Evolutionary conservation across 1,139 yeast species (phyloP), one percentile per base, ranked within the genome.

Genomic region (Saccharomycopsis crataegensis): DNA sequence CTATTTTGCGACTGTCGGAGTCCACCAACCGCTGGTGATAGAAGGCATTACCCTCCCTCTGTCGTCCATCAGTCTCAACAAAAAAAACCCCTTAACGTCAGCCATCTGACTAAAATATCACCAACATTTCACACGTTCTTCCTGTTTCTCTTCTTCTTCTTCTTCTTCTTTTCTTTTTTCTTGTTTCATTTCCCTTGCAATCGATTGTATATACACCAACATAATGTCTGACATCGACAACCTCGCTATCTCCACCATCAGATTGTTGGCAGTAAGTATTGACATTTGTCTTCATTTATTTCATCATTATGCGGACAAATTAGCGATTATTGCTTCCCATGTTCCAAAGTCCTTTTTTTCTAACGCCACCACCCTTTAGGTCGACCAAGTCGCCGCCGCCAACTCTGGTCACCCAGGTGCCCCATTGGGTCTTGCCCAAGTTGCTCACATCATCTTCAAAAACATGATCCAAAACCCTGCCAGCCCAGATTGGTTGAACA

Each of bases 341-440:
- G 8, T 16, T 6, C 14, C 14, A 8, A 6, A 2, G n/a, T n/a
- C 17, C 8, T 31, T 43, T 9, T 9, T 31, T 51, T 42, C 54
- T 51, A 38, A 51, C 65, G 69, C 12, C 43, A 22, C 28, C 28
- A 22, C 12, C 36, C 32, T 44, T 8, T 43, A 55, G 58, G 91
- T 86, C 57, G 99, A 93, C 72, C 84, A 87, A 61, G 95, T 88
- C 59, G 78, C 84, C 58, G 80, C 83, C 70, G 96, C 98, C 65
- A 87, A 93, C 74, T 86, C 96, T 59, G 99, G 99, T 64, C 99
- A 93, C 76, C 99, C 99, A 55, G 99, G 99, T 79, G 97, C 99
- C 55, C 99, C 99, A 65, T 82, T 93, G 81, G 99, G 98, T 61
- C 76, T 93, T 71, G 98, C 99, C 34, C 96, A 96, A 53, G 79